phyloP scores from a whole-genome alignment of 1,139 yeast species.

The Candida albicans region DNA sequence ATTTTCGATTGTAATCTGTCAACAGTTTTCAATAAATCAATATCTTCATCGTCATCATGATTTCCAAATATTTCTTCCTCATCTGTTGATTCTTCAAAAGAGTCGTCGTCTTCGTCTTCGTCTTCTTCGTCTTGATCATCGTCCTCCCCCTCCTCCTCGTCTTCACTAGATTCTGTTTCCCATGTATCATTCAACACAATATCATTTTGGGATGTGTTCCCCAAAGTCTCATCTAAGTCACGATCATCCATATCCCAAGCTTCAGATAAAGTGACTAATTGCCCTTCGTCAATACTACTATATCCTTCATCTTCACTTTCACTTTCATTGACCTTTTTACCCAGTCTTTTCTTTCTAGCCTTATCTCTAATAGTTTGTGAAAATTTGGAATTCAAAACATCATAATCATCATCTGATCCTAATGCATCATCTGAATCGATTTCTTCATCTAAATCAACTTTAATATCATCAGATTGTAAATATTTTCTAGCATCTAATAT shows the following conservation, averaged over 20 bases:
- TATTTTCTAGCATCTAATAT: slow-evolving; percentile 45
- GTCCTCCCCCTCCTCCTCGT: slow-evolving; percentile 19
- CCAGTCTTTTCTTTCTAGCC: slow-evolving; percentile 25
- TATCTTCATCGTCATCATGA: slow-evolving; percentile 24
- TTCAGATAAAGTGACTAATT: slow-evolving; percentile 74
- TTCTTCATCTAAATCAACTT: slow-evolving; percentile 59
- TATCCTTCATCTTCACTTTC: slow-evolving; percentile 43
- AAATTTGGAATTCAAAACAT: slow-evolving; percentile 63
- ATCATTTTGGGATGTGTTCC: slow-evolving; percentile 24
- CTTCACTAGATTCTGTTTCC: slow-evolving; percentile 34
- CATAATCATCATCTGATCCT: slow-evolving; percentile 75
- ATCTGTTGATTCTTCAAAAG: slow-evolving; percentile 17
- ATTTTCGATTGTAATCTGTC: slow-evolving; percentile 29
- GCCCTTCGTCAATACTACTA: slow-evolving; percentile 66
- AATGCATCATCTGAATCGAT: slow-evolving; percentile 75
- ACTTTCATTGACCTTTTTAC: slow-evolving; percentile 25
- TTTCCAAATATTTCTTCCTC: slow-evolving; percentile 29
- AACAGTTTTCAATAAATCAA: slow-evolving; percentile 38
- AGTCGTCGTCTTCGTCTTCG: slow-evolving; percentile 20
- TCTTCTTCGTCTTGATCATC: slow-evolving; percentile 6
- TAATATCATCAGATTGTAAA: slow-evolving; percentile 28
- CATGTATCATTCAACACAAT: slow-evolving; percentile 38
- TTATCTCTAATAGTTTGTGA: slow-evolving; percentile 68
- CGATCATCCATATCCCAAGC: slow-evolving; percentile 85
- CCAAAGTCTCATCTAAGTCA: slow-evolving; percentile 33